Evolutionary conservation across 169 alveolate genomes (phyloP), one percentile per base, ranked within the genome.

Genomic region (Eimeria necatrix): DNA sequence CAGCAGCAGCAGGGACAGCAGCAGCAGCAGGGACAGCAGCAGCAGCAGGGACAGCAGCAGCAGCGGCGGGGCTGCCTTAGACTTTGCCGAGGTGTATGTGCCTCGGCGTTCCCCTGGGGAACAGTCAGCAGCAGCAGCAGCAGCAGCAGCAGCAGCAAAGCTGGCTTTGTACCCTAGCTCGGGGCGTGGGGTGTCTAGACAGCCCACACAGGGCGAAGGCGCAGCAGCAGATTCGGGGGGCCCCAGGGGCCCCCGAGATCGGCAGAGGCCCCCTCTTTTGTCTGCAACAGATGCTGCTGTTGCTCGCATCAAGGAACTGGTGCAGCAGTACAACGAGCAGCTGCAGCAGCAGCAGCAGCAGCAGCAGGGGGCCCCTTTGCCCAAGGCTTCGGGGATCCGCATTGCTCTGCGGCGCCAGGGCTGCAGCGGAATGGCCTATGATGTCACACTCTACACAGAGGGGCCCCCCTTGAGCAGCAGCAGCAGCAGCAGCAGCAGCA

Each of bases 371-470:
- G 70, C 51, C 16, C 73, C 84, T 22, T 68, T 24, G 20, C 93
- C 49, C 3, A 46, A 78, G 51, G 94, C 92, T 41, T 41, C 73
- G 5, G 96, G 96, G 24, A 87, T 93, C 48, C 96, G 96, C 85
- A 85, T 93, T 53, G 59, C 94, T 20, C 90, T 93, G 73, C 71
- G 85, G 52, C 78, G 78, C 24, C 96, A 85, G 52, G 96, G 96
- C 49, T 93, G 96, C 94, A 93, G 94, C 85, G 96, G 96, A 48
- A 78, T 93, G 60, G 90, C 96, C 16, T 93, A 93, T n/a, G 95
- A 92, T 52, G 95, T 92, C 22, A 64, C 92, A 10, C 74, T 84
- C 46, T 81, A 70, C 90, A 81, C 90, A 53, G 90, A 81, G 90
- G 53, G 52, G 90, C 90, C 24, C 14, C 53, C 90, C 8, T 12